Evolutionary conservation across 352 stramenopile genomes (phyloP), one percentile per base, ranked within the genome.

Genomic region (Pythium biforme): DNA sequence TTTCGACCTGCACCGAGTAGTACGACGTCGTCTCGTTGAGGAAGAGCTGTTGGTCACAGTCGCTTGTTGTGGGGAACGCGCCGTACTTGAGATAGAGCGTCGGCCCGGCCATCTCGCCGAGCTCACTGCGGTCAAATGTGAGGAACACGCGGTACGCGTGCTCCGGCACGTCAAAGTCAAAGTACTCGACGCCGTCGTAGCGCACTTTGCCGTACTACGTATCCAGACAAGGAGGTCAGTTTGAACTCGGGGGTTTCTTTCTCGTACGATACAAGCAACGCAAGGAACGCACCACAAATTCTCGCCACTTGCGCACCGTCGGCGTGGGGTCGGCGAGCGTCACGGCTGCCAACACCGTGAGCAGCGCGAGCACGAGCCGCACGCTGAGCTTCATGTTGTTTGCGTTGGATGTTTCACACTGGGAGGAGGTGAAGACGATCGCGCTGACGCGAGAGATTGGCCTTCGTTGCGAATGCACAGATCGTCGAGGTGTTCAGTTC

Each of bases 1-100:
- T 69, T 12, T 70, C 46, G 46, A 75, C 48, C n/a, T 55, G 29
- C 17, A 49, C 31, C 23, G 25, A 23, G 54, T 62, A 69, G 41
- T 57, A 65, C 3, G 61, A 43, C 33, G 25, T 51, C 19, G 58
- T 52, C 45, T 29, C 50, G 53, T 65, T 75, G 31, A 72, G 41
- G 9, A 46, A 14, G n/a, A 69, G 19, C 29, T 54, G 27, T 34
- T 72, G 59, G 43, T 75, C 68, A 40, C 67, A 72, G 57, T 66
- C 49, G 26, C 4, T 50, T 4, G 27, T 62, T 7, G 64, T 64
- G 17, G 68, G 69, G 65, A 73, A 62, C 15, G 59, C 29, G 8
- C 64, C 64, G 39, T 72, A 72, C 55, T 75, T 75, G 45, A 75
- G 22, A 2, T 73, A 49, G 54, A 75, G 60, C 29, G 45, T 72